Base-by-base conservation (phyloP, 2,329 filamentous ascomycete genomes). In the Pseudopithomyces maydicus region DNA sequence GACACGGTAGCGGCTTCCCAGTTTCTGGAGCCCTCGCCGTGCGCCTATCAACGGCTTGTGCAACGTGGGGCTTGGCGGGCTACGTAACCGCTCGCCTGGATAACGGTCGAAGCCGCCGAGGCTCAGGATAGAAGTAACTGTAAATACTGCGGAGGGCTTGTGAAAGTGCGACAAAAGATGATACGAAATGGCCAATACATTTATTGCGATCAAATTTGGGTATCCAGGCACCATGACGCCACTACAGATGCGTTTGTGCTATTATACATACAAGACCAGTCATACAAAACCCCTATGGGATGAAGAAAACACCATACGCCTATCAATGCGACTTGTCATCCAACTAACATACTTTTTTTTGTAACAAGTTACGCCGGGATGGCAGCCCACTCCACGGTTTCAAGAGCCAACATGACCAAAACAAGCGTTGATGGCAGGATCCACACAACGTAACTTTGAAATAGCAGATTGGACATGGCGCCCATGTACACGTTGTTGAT, bases 391-490 rank as follows among this genome's bases (percentile, higher is more conserved):
- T 96, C 90, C 5, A 98, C 88, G 2, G 95, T 92, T 76, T 98
- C 92, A 48, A 99, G 82, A 19, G 94, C 95, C 71, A 90, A 85
- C 85, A 98, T 90, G 53, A 99, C 95, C 42, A 98, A 84, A 35
- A 96, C 72, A 41, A 99, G 84, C 1, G 95, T 99, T 38, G 92
- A 97, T 1, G 95, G 95, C 49, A 99, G 84, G 66, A 99, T 98
- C 91, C 92, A 97, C 62, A 97, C 88, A 57, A 99, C 92, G 73
- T 96, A 96, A 79, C 94, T 97, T 81, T 97, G 94, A 81, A 98
- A 97, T 49, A 98, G 79, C 55, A 99, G 84, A 74, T 87, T 90
- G 60, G 91, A 90, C 93, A 99, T 98, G 47, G 95, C 92, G 17
- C 89, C 87, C 81, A 98, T 94, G 76, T 92, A 99, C 10, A 99